phyloP scores from a whole-genome alignment of 208 protist genomes.

The Crithidia fasciculata region DNA sequence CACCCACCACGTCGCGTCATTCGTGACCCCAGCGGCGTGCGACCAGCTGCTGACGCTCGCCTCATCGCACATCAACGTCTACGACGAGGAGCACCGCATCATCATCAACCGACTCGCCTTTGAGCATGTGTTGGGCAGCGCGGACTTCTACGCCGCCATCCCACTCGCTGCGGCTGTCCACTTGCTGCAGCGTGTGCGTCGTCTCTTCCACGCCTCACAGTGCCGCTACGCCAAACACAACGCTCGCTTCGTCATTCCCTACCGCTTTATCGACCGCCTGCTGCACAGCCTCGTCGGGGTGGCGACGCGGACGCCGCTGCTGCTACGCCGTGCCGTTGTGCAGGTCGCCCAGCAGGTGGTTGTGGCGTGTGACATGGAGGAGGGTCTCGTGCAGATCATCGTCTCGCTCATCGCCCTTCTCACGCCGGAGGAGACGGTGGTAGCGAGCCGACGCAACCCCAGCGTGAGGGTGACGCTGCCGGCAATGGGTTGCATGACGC shows the following conservation, averaged over 20 bases:
- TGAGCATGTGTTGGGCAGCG: slow-evolving; percentile 69
- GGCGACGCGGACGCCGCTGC: slow-evolving; percentile 38
- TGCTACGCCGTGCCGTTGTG: slow-evolving; percentile 48
- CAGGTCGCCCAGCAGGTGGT: slow-evolving; percentile 72
- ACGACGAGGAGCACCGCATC: slow-evolving; percentile 65
- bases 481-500: slow-evolving; percentile 33
- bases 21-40: slow-evolving; percentile 58
- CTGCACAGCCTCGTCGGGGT: slow-evolving; percentile 65
- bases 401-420: slow-evolving; percentile 61
- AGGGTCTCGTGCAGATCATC: slow-evolving; percentile 60
- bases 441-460: slow-evolving; percentile 30
- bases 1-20: slow-evolving; percentile 44
- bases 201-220: slow-evolving; percentile 55
- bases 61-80: slow-evolving; percentile 46
- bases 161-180: slow-evolving; percentile 49
- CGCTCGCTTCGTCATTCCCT: slow-evolving; percentile 55
- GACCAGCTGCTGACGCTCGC: slow-evolving; percentile 64
- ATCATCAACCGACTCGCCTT: slow-evolving; percentile 86
- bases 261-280: slow-evolving; percentile 74
- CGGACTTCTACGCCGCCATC: slow-evolving; percentile 57
- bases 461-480: slow-evolving; percentile 48
- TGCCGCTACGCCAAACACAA: slow-evolving; percentile 78
- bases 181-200: slow-evolving; percentile 51
- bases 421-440: slow-evolving; percentile 46
- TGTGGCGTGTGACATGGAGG: slow-evolving; percentile 72